These are phyloP conservation scores for Solanum neorickii DNA, from an alignment of 257 asterid genomes.

Conservation along the genomic window DNA sequence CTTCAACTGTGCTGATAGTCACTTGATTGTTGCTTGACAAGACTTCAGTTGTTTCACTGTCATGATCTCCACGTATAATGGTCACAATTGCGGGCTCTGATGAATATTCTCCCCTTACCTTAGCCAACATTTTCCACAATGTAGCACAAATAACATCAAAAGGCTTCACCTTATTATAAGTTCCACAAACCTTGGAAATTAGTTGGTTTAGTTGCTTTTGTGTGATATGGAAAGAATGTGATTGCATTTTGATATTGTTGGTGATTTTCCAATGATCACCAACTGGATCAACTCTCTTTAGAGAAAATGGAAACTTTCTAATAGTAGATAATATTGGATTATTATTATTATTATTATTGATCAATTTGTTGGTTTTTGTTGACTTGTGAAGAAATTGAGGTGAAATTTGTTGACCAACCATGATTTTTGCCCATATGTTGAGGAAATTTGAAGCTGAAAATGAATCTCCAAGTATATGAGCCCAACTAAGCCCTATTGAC, in stretches of 20 bases:
- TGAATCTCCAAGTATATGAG: conserved; percentile 69
- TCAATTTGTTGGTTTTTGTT: background rate
- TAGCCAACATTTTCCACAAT: conserved; percentile 60
- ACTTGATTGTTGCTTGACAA: conserved; percentile 13
- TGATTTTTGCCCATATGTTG: conserved; percentile 35
- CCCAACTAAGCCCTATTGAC: conserved; percentile 63
- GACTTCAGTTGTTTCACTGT: background rate
- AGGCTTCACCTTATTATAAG: conserved; percentile 1
- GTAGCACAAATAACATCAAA: conserved; percentile 48
- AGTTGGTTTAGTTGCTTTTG: conserved; percentile 9
- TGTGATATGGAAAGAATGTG: conserved; percentile 30
- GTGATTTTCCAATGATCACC: conserved; percentile 45
- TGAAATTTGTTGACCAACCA: conserved; percentile 10
- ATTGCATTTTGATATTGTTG: conserved; percentile 28
- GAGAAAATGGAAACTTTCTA: conserved; percentile 17
- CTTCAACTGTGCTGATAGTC: conserved; percentile 38
- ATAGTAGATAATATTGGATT: background rate
- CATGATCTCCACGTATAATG: conserved; percentile 7
- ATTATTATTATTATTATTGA: background rate
- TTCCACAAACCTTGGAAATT: background rate
- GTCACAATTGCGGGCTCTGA: conserved; percentile 25
- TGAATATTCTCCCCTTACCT: conserved; percentile 10
- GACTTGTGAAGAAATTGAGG: background rate
- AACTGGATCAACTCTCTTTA: conserved; percentile 33
- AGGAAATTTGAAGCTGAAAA: conserved; percentile 51